Base-by-base conservation (phyloP, 2,329 filamentous ascomycete genomes). In the Colletotrichum horii region DNA sequence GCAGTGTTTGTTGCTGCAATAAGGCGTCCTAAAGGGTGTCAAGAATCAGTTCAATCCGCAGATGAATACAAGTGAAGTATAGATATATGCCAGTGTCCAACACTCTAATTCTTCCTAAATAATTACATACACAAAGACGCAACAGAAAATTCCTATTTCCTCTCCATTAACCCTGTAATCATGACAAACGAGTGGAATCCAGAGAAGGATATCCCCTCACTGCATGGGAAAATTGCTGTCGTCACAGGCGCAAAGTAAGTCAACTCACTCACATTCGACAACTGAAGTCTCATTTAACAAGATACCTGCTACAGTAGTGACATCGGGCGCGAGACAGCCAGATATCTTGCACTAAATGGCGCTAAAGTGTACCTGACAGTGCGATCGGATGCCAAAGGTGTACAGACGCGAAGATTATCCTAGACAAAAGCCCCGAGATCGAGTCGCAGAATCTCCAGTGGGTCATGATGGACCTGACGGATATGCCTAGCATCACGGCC, bases 241-340 rank as follows among this genome's bases (percentile, higher is more conserved):
- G 78, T 81, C 6, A 82, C 80, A 1, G 80, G 80, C 7, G 79
- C 71, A 24, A 81, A 77, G 80, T 82, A 71, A 9, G 76, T 36
- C 32, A 38, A 14, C 28, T 3, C 11, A 52, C 43, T n/a, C n/a
- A 52, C n/a, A 34, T 61, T 34, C 19, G 16, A n/a, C 58, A n/a
- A n/a, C n/a, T n/a, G n/a, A n/a, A 14, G 28, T 6, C 28, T n/a
- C 28, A 30, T 6, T 14, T 28, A 2, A 32, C n/a, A 19, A 11
- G 12, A 60, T 34, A 30, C 15, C 28, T 15, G 26, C 26, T 7
- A 30, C 24, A 80, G 79, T 36, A 62, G 76, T 11, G 80, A 80
- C 4, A 79, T 81, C 15, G 80, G 80, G 3, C 73, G 78, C 15
- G 68, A 78, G 6, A 80, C 77, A 11, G 74, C 77, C 34, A 79